Percentiles rank a stretch among this genome's conserved stretches.
Evolutionary conservation across 2,329 filamentous ascomycete species (phyloP).

Genomic region (Delphinella strobiligena): DNA sequence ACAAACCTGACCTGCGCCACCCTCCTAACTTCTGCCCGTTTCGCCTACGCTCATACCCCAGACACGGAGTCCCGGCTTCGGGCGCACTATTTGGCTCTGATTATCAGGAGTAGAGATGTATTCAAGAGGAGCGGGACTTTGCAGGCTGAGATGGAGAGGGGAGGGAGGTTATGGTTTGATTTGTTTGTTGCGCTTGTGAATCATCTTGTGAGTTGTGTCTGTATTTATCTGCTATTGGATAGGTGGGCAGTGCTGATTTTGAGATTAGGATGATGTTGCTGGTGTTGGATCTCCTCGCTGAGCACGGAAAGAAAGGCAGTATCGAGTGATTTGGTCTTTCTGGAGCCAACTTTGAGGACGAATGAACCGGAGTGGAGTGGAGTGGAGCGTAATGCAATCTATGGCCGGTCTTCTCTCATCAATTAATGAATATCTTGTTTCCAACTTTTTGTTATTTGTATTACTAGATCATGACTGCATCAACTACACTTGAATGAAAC

Average conservation of each 20-base stretch:
- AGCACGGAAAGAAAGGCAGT: no score
- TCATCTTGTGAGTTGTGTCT: constrained; percentile 64
- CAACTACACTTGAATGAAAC: no score
- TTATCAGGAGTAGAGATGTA: constrained; percentile 74
- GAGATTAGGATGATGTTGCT: constrained; percentile 1
- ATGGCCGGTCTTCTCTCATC: no score
- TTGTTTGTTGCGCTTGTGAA: constrained; percentile 89
- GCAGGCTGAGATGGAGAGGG: constrained; percentile 87
- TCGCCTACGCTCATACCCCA: constrained; percentile 78
- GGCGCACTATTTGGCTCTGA: constrained; percentile 83
- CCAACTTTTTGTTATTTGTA: no score
- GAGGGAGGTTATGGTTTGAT: constrained; percentile 83
- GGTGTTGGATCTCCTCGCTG: not conserved
- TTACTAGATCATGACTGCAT: no score
- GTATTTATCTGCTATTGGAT: not conserved
- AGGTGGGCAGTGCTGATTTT: not conserved
- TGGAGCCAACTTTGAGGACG: no score
- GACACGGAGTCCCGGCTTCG: constrained; percentile 83
- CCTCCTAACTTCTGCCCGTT: constrained; percentile 77
- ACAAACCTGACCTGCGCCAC: constrained; percentile 74
- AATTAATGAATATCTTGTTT: no score
- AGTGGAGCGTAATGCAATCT: no score
- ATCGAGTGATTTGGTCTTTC: no score
- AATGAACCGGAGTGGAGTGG: no score
- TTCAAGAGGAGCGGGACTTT: constrained; percentile 93